phyloP scores from a whole-genome alignment of 176 grass and related monocot genomes.

The Triticum aestivum region DNA sequence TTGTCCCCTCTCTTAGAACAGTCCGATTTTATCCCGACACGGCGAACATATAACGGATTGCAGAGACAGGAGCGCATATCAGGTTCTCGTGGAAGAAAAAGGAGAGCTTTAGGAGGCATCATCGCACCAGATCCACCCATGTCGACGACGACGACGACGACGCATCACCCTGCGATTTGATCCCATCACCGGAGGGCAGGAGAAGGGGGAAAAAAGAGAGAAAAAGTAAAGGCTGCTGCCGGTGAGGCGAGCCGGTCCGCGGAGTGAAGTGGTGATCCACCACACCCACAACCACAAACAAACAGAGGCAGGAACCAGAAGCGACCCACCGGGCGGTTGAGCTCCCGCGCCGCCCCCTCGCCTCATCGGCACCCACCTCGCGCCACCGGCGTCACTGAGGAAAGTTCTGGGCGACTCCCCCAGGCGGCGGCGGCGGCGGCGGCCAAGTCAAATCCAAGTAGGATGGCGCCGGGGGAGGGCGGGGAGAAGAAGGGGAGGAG shows the following conservation, averaged over 20 bases:
- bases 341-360: conserved; percentile 11
- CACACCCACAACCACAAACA: neutral
- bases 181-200: neutral
- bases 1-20: neutral
- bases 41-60: neutral
- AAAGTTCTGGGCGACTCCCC: neutral
- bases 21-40: neutral
- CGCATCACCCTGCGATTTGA: neutral
- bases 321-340: neutral
- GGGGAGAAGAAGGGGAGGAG: neutral
- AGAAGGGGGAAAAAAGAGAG: neutral
- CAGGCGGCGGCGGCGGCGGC: neutral
- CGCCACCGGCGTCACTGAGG: neutral
- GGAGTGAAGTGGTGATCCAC: neutral
- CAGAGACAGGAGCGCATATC: neutral
- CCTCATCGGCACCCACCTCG: neutral
- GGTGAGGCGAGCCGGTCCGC: too few species aligned
- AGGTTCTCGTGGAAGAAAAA: too few species aligned
- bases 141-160: neutral
- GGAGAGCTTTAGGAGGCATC: neutral
- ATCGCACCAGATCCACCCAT: neutral
- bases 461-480: conserved; percentile 28
- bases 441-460: neutral
- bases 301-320: neutral
- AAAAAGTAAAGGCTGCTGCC: neutral